A percentile compares a stretch with the other conserved stretches of the same genome.
phyloP scores from a whole-genome alignment of 176 grass and related monocot genomes.

The Leersia perrieri region DNA sequence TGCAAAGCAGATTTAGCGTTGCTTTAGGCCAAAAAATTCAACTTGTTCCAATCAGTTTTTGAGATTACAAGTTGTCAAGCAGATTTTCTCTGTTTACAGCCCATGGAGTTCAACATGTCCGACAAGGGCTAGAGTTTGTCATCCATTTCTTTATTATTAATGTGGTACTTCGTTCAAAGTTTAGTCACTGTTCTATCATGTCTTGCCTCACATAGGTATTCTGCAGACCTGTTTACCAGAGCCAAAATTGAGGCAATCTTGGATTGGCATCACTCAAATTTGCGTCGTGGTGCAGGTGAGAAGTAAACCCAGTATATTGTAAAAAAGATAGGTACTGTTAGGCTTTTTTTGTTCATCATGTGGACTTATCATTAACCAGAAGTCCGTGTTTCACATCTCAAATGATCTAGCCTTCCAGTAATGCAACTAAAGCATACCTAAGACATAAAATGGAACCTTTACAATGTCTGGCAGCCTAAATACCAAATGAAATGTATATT shows the following conservation, averaged over 20 bases:
- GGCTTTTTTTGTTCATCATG: not conserved
- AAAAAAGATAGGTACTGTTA: not conserved
- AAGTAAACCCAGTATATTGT: not conserved
- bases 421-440: not conserved
- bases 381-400: not conserved
- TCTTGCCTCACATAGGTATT: constrained; percentile 52
- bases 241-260: constrained; percentile 84
- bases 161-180: not conserved
- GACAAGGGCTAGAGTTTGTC: not conserved
- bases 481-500: not conserved
- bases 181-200: not conserved
- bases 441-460: not conserved
- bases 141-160: not conserved
- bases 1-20: not conserved
- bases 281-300: constrained; percentile 66
- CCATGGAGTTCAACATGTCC: not conserved
- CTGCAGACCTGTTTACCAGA: constrained; percentile 70
- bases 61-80: not conserved
- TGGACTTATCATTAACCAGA: not conserved
- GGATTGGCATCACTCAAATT: constrained; percentile 95
- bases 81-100: not conserved
- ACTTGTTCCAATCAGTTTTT: not conserved
- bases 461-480: not conserved
- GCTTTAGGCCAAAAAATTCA: not conserved
- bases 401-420: not conserved